Base-by-base conservation (phyloP, 176 grass and related monocot species). In the Zizania latifolia region DNA sequence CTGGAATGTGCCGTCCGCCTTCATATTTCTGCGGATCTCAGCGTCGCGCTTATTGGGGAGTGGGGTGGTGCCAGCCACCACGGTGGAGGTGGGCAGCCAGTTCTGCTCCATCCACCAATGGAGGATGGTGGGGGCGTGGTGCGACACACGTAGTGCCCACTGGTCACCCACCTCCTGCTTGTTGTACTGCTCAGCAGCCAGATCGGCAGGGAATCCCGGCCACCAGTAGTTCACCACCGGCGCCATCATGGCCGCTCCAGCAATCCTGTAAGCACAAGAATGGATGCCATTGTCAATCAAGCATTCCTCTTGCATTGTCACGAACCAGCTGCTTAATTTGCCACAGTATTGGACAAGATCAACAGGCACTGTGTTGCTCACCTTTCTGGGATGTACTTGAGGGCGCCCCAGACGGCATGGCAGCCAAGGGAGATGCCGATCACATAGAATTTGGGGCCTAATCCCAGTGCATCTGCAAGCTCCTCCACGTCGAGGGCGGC, bases 21-120 rank as follows among this genome's bases (percentile, higher is more conserved):
- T 70, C 5, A 55, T 8, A 2, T 33, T 69, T 26, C 50, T 8
- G 10, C 69, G 69, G 61, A 83, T 61, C 24, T 90, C 73, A 9
- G 81, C 82, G 29, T 94, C 91, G 0, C 82, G 77, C 22, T 81
- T 81, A 76, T 94, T 94, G 33, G 88, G 84, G 4, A 94, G 78
- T 23, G 45, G 34, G 1, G 85, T 85, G 12, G 82, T 88, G 82
- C 78, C 78, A 10, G 80, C 80, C 11, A 88, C 83, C 27, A 94
- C 91, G 13, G 84, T 94, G 56, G 91, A 94, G 28, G 81, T 60
- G 48, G 91, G 88, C 2, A 94, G 76, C 91, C 91, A 94, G 68
- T 63, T 79, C 85, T 94, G 91, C 17, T 90, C 75, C 87, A 94
- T 90, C 91, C 91, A 94, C 91, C 91, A 94, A 45, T 90, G 91